Evolutionary conservation across 495 filamentous ascomycete species (phyloP), one percentile per base, ranked within the genome.

Genomic region (Aspergillus indologenus): DNA sequence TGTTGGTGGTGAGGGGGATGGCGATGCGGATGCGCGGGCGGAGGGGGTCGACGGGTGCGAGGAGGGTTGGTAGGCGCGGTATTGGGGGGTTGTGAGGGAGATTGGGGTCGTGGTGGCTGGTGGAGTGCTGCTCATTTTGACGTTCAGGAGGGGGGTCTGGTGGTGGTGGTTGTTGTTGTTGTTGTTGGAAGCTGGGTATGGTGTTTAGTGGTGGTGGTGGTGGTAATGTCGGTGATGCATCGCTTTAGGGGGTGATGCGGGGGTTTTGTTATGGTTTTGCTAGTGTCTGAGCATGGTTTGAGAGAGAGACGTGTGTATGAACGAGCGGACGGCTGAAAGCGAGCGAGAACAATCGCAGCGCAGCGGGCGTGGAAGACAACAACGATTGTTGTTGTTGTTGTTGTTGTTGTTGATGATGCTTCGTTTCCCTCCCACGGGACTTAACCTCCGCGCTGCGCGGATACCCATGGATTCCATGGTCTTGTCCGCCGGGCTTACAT

Each of bases 221-320:
- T 15, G 22, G 12, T 29, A 23, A 20, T 51, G 48, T 31, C 12
- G 34, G 12, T 40, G 12, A 40, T 8, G 34, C 34, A 40, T 40
- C 12, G 34, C 34, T 40, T 40, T 2, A 15, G 12, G 34, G 34
- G 34, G 34, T 7, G 34, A 21, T 53, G 3, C 15, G 49, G 4
- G n/a, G 22, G 49, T 21, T 54, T 54, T 54, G 31, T 22, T 44
- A 6, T 22, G 26, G 15, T 54, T 54, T 42, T 11, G 34, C 29
- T 43, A 21, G 51, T 5, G 21, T 40, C 6, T 11, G 34, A 40
- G 34, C 34, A 40, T 40, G 34, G 26, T 29, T 15, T 40, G 18
- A 43, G 51, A 54, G 29, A 43, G 22, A 29, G 43, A 54, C 22
- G 7, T 15, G 5, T 40, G 5, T 11, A 11, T 7, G 6, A 40